phyloP scores from a whole-genome alignment of 495 filamentous ascomycete species.

The Podospora conica region DNA sequence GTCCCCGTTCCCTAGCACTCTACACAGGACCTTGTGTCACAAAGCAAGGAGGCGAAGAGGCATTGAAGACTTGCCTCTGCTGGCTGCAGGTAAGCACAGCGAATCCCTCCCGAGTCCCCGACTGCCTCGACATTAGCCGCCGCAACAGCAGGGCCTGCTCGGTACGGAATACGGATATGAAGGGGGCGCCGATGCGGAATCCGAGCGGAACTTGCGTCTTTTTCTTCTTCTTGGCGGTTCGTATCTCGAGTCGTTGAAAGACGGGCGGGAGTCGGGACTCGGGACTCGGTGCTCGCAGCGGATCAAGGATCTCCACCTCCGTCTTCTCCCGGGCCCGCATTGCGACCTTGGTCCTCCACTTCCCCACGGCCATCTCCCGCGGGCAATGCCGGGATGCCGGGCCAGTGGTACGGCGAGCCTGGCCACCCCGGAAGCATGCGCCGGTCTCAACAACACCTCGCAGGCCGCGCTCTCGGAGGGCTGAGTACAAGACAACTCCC shows the following conservation, averaged over 20 bases:
- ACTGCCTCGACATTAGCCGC: neutral
- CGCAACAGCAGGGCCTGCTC: neutral
- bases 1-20: neutral
- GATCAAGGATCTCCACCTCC: neutral
- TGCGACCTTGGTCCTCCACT: neutral
- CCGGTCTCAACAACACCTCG: neutral
- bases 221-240: neutral
- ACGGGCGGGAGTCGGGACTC: neutral
- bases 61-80: neutral
- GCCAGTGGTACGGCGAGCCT: neutral
- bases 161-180: neutral
- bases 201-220: neutral
- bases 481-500: neutral
- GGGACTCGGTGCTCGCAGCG: neutral
- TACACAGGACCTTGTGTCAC: neutral
- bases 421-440: neutral
- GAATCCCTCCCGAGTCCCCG: neutral
- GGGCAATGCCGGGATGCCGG: conserved; percentile 5
- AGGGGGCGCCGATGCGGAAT: neutral
- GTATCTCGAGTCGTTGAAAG: neutral
- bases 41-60: neutral
- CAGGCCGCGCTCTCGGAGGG: too few species aligned
- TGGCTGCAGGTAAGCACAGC: neutral
- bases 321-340: conserved; percentile 7
- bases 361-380: neutral